Evolutionary conservation across 768 basidiomycete genomes (phyloP).

Genomic region (Pulveroboletus frians): DNA sequence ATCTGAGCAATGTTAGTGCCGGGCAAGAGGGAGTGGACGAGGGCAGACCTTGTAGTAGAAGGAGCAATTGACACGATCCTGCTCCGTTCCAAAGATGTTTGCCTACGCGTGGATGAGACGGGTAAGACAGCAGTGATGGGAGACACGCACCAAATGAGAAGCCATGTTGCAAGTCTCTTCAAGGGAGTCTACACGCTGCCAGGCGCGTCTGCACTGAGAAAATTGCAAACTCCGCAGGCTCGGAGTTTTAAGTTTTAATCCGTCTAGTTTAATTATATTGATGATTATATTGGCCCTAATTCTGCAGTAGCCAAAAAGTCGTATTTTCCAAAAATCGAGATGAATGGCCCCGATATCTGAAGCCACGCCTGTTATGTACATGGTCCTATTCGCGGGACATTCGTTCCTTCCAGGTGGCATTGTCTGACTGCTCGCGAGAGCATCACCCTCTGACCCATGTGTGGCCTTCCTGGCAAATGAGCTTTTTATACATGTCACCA

Average conservation of each 20-base stretch:
- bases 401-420: too few species aligned
- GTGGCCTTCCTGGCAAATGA: too few species aligned
- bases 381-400: too few species aligned
- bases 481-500: too few species aligned
- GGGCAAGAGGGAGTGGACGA: neutral
- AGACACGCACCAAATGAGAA: conserved; percentile 64
- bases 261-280: neutral
- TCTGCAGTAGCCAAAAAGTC: too few species aligned
- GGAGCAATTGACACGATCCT: conserved; percentile 96
- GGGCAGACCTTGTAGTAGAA: conserved; percentile 90
- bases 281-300: too few species aligned
- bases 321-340: too few species aligned
- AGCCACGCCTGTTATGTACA: too few species aligned
- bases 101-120: conserved; percentile 44
- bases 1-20: conserved; percentile 48
- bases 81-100: conserved; percentile 93
- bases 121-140: neutral
- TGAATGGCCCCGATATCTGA: too few species aligned
- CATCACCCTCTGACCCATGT: too few species aligned
- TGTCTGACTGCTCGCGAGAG: too few species aligned
- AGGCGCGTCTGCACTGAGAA: conserved; percentile 4
- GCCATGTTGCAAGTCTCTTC: conserved; percentile 37
- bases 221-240: conserved; percentile 16
- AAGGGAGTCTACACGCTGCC: neutral
- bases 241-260: conserved; percentile 15